Evolutionary conservation across 805 yeast species (phyloP), one percentile per base, ranked within the genome.

Genomic region (Kluyveromyces starmeri): DNA sequence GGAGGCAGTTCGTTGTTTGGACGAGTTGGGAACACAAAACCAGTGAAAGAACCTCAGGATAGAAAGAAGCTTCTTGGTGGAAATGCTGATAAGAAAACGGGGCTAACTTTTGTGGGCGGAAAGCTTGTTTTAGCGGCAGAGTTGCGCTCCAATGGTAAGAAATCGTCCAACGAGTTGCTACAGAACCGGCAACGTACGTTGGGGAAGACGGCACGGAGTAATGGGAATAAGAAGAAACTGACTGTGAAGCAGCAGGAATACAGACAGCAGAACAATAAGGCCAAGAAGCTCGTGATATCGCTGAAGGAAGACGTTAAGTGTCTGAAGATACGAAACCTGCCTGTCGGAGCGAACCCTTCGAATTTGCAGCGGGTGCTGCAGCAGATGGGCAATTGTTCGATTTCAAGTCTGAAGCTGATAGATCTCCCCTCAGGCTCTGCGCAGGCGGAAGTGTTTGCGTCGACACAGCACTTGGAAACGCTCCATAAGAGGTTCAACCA

Each of bases 381-480:
- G 32, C 42, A 46, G 20, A 37, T 50, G 17, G 44, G 50, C 1
- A 42, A 43, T 12, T 36, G 45, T 7, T 30, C 32, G 2, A 42
- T 55, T 19, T 42, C 47, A 3, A 38, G 36, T 9, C 39, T 60
- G 4, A 50, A 47, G 36, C 50, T 62, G 1, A 47, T 38, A n/a
- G 67, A 64, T 34, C 36, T 62, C 18, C 56, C 64, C 4, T 50
- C 64, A 2, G 68, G 68, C 3, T 61, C 67, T 0, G 46, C 64
- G 6, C 52, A 53, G 5, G 69, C 68, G 2, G 63, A 62, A 32
- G 55, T 65, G 4, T 46, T 58, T 19, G 52, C 59, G 2, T 43
- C 44, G 7, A 17, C 33, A 2, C 36, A 45, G 1, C 45, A 44
- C 10, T 47, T 70, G 18, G 45, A 49, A 9, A 38, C 34, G 3